Evolutionary conservation across 371 early-diverging fungal species (phyloP), one percentile per base, ranked within the genome.

Genomic region (Nematocida ironsii): DNA sequence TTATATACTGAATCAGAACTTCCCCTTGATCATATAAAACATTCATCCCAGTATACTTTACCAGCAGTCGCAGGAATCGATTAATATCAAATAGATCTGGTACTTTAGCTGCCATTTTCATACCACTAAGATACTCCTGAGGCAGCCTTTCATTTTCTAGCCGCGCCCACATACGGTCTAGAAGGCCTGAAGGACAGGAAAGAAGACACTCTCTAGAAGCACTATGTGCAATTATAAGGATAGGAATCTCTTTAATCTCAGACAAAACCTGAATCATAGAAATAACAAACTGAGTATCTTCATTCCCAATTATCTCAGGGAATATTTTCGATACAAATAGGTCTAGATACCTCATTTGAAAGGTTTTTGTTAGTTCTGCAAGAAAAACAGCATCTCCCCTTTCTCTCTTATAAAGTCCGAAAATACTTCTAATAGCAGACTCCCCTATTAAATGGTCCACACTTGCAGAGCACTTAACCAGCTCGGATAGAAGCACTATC

Each of bases 311-410:
- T n/a, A 64, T 44, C 3, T 33, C 44, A 9, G 64, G 64, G 45
- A 64, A 64, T 39, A 64, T 45, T 44, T 64, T 64, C 23, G 64
- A 64, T 39, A 64, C 44, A 44, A 64, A 64, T 16, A 64, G 45
- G 2, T 64, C 64, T 42, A 64, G 39, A 27, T 64, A 64, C 23
- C 64, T 13, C 42, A 64, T 64, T 27, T 64, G 64, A 42, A 64
- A 64, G 11, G 44, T 11, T 44, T 64, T 44, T 45, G 45, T 40
- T 45, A 64, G 13, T 1, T 40, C 44, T 18, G 64, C 27, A 27
- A 64, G 64, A 64, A 42, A 64, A 16, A 44, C 11, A 0, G 27
- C 42, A 11, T 42, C 23, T 20, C 45, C 27, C 40, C 42, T 64
- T 42, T 64, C 23, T 23, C 64, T 58, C 4, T 58, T 64, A 27